phyloP scores from a whole-genome alignment of 345 rosid species.

The Theobroma cacao region DNA sequence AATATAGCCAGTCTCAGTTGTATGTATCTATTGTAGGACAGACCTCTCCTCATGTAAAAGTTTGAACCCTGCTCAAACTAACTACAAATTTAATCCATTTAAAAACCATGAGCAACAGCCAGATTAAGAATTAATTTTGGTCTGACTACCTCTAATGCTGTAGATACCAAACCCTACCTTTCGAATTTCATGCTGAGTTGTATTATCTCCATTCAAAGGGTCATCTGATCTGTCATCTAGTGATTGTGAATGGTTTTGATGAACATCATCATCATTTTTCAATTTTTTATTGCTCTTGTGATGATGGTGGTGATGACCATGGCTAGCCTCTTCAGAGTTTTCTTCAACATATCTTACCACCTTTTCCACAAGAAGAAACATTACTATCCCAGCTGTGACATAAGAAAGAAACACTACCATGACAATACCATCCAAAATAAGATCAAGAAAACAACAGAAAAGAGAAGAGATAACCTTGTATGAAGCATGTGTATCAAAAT shows the following conservation, averaged over 20 bases:
- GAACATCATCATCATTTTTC: conserved; percentile 44
- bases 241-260: conserved; percentile 28
- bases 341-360: conserved; percentile 86
- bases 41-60: neutral
- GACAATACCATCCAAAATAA: conserved; percentile 16
- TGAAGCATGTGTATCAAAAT: neutral
- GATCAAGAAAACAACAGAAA: neutral
- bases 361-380: conserved; percentile 94
- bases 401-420: conserved; percentile 18
- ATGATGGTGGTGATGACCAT: conserved; percentile 74
- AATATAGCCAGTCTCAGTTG: neutral
- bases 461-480: neutral
- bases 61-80: neutral
- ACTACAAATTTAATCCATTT: neutral
- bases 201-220: conserved; percentile 34
- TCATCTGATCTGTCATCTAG: conserved; percentile 34
- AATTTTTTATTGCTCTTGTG: conserved; percentile 50
- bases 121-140: neutral
- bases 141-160: neutral
- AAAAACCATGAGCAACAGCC: neutral
- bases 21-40: neutral
- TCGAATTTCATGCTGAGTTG: conserved; percentile 36
- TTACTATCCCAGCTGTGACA: conserved; percentile 88
- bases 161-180: conserved; percentile 50
- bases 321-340: conserved; percentile 56